phyloP scores from a whole-genome alignment of 2,329 filamentous ascomycete species.

The Capronia coronata region DNA sequence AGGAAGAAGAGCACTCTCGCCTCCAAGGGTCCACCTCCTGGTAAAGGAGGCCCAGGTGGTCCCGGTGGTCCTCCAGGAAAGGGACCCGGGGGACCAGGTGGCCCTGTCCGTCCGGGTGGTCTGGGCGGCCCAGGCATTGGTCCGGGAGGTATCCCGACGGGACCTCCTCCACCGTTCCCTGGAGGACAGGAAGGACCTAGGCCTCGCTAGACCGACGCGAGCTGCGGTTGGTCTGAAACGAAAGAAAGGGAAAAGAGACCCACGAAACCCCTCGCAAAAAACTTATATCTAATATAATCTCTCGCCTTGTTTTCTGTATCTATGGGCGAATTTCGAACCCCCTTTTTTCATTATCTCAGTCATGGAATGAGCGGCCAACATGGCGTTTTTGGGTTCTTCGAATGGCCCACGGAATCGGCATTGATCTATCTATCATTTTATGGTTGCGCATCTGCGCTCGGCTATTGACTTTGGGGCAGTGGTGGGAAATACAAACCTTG shows the following conservation, averaged over 20 bases:
- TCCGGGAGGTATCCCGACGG: slow-evolving; percentile 7
- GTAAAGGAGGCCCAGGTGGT: slow-evolving; percentile 17
- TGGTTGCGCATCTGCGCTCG: too few relatives aligned
- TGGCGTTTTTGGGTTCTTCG: slow-evolving; percentile 18
- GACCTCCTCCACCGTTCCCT: slow-evolving; percentile 15
- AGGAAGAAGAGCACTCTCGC: slow-evolving; percentile 32
- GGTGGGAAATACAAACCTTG: too few relatives aligned
- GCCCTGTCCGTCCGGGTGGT: slow-evolving; percentile 16
- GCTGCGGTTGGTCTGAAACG: too few relatives aligned
- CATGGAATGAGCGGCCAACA: slow-evolving; percentile 23
- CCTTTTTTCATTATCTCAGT: slow-evolving; percentile 16
- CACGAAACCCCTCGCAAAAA: slow-evolving; percentile 11
- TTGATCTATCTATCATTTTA: too few relatives aligned
- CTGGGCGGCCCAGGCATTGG: slow-evolving; percentile 13
- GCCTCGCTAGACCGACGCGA: too few relatives aligned
- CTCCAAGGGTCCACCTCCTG: slow-evolving; percentile 22
- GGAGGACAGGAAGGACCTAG: slow-evolving; percentile 9
- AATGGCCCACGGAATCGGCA: not conserved
- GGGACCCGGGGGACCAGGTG: slow-evolving; percentile 19
- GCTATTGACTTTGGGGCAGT: too few relatives aligned
- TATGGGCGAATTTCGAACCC: slow-evolving; percentile 2
- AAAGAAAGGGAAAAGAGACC: too few relatives aligned
- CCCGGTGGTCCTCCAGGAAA: slow-evolving; percentile 19
- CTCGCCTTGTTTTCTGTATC: slow-evolving; percentile 20
- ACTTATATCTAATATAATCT: slow-evolving; percentile 22